phyloP scores from a whole-genome alignment of 108 stramenopile species.

The Nannochloropsis gaditana region DNA sequence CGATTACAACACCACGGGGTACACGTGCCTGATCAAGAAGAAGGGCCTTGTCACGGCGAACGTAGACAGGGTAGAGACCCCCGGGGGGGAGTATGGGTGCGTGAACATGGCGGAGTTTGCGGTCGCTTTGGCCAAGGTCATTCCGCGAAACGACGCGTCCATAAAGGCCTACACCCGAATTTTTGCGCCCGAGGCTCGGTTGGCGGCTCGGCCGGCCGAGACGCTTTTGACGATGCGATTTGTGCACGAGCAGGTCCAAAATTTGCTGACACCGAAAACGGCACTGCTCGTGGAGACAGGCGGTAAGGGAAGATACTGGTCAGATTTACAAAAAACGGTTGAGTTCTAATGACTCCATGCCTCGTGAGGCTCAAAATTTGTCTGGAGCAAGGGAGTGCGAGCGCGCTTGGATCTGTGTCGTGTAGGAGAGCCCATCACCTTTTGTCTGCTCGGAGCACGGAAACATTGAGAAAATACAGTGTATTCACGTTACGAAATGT shows the following conservation, averaged over 20 bases:
- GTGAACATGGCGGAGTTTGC: constrained; percentile 23
- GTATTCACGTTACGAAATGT: too few relatives aligned
- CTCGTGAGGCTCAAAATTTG: too few relatives aligned
- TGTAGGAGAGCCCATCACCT: too few relatives aligned
- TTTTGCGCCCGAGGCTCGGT: not conserved
- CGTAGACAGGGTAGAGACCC: not conserved
- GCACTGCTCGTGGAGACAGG: constrained; percentile 25
- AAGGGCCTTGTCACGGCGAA: not conserved
- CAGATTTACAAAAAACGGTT: too few relatives aligned
- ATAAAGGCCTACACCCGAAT: not conserved
- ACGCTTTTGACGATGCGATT: constrained; percentile 3
- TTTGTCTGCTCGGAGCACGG: too few relatives aligned
- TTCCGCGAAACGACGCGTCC: not conserved
- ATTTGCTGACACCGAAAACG: constrained; percentile 13
- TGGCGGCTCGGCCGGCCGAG: not conserved
- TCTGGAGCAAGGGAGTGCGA: too few relatives aligned
- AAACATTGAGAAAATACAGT: too few relatives aligned
- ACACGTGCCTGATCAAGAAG: constrained; percentile 13
- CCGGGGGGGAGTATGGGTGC: not conserved
- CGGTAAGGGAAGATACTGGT: not conserved
- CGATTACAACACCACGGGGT: constrained; percentile 30
- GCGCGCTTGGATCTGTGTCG: too few relatives aligned
- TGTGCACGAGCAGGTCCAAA: not conserved
- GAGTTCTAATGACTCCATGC: too few relatives aligned
- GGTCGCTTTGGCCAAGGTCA: not conserved